Evolutionary conservation across 352 stramenopile genomes (phyloP), one percentile per base, ranked within the genome.

Genomic region (Phytophthora sojae): DNA sequence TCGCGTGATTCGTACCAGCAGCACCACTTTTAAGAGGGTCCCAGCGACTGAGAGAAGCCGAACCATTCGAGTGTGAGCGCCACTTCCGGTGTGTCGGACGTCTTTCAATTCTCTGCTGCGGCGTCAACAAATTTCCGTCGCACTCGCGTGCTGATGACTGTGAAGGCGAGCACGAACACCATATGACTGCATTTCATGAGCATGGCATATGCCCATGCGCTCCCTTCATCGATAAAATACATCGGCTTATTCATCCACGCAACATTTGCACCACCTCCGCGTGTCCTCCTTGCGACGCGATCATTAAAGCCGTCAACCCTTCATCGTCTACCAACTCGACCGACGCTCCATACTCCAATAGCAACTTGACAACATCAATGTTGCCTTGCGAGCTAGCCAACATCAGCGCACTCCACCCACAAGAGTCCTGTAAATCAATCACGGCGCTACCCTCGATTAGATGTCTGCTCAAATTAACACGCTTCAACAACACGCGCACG

Each of bases 41-140:
- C 77, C 75, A 1, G 62, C 55, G 4, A 89, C 57, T 15, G 83
- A 85, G n/a, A 93, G 74, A 15, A 82, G 30, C 2, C 85, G 73
- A 35, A 78, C 71, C 7, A 73, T 54, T 5, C 81, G 76, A 1
- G 80, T 91, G 65, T 91, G 85, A 17, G 60, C 29, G 77, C 73
- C 56, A 93, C 71, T 56, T 91, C 83, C 0, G 81, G 83, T 29
- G 76, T 83, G 51, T 90, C 85, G 2, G 73, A 57, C 7, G 53
- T 71, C 42, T 69, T 77, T 42, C 52, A 17, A 29, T 57, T 62
- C 30, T 74, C 57, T 12, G 35, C 61, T 50, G 57, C 52, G 35
- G 39, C 11, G 7, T 52, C 45, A 19, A 59, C 14, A 57, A 75
- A 61, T 23, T 73, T 71, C 12, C 61, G 72, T 25, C 80, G 75